Evolutionary conservation across 1,139 yeast genomes (phyloP).

Genomic region (Suzukiozyma palmioleophila): DNA sequence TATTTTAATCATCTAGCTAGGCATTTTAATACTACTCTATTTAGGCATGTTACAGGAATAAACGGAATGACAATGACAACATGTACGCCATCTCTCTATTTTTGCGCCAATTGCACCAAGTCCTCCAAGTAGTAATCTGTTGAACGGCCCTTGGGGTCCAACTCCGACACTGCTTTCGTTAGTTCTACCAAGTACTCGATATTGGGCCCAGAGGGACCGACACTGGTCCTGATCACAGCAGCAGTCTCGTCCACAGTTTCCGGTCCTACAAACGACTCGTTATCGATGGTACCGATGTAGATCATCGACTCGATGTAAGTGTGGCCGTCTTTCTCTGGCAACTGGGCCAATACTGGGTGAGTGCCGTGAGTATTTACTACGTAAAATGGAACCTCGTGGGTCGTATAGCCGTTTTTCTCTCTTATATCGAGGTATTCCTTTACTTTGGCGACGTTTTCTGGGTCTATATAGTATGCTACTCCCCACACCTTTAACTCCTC

Average conservation of each 20-base stretch:
- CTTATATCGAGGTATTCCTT: conserved; percentile 68
- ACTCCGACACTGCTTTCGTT: conserved; percentile 46
- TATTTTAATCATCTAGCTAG: no score
- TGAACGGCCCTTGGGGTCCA: conserved; percentile 33
- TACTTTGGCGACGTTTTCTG: conserved; percentile 58
- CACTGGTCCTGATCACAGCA: conserved; percentile 44
- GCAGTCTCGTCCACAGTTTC: conserved; percentile 61
- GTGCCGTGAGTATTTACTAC: conserved; percentile 30
- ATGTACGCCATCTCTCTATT: no score
- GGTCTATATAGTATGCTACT: conserved; percentile 77
- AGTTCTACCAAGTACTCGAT: conserved; percentile 61
- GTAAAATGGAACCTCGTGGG: conserved; percentile 65
- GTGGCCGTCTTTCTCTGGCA: conserved; percentile 25
- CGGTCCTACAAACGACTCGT: conserved; percentile 82
- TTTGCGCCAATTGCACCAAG: conserved; percentile 15
- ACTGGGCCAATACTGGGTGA: conserved; percentile 9
- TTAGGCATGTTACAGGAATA: not conserved
- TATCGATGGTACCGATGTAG: conserved; percentile 79
- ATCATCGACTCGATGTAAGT: conserved; percentile 55
- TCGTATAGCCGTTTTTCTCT: conserved; percentile 85
- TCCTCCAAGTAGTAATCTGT: conserved; percentile 37
- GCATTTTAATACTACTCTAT: conserved; percentile 4
- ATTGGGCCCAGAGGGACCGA: conserved; percentile 83
- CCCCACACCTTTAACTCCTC: conserved; percentile 67
- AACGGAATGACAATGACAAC: no score